Evolutionary conservation across 495 filamentous ascomycete genomes (phyloP).

Genomic region (Aspergillus sclerotiicarbonarius): DNA sequence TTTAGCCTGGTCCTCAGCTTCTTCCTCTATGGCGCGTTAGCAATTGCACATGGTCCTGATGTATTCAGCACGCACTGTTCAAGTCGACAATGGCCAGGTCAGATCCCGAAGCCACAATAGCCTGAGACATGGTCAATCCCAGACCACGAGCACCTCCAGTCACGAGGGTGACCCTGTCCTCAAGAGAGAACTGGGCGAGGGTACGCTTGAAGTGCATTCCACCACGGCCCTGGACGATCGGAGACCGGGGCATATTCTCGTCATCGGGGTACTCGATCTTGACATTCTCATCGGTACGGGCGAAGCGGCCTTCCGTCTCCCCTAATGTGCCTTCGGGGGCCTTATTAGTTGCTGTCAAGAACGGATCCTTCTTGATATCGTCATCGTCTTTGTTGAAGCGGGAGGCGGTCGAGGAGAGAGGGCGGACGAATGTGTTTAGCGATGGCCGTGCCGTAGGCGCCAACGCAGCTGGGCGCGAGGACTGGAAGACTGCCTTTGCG

Average conservation of each 20-base stretch:
- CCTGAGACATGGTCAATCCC: constrained; percentile 89
- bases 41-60: constrained; percentile 9
- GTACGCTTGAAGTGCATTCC: constrained; percentile 70
- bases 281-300: constrained; percentile 75
- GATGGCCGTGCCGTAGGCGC: constrained; percentile 11
- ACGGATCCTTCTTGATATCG: constrained; percentile 28
- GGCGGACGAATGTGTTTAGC: constrained; percentile 18
- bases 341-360: constrained; percentile 30
- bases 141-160: constrained; percentile 85
- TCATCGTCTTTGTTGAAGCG: constrained; percentile 29
- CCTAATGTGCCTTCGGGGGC: constrained; percentile 30
- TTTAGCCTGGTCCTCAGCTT: constrained; percentile 73
- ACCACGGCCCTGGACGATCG: constrained; percentile 68
- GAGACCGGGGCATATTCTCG: constrained; percentile 60
- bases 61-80: constrained; percentile 62
- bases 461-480: constrained; percentile 24
- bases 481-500: constrained; percentile 24
- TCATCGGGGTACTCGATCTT: constrained; percentile 75
- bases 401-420: constrained; percentile 31
- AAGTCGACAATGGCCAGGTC: constrained; percentile 91
- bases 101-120: constrained; percentile 78
- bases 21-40: constrained; percentile 58
- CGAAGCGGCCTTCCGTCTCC: constrained; percentile 52
- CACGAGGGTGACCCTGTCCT: constrained; percentile 73
- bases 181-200: constrained; percentile 71